A percentile compares a stretch with the other conserved stretches of the same genome.
Conservation (phyloP, 768 basidiomycete genomes). For the Hortiboletus campestris region DNA sequence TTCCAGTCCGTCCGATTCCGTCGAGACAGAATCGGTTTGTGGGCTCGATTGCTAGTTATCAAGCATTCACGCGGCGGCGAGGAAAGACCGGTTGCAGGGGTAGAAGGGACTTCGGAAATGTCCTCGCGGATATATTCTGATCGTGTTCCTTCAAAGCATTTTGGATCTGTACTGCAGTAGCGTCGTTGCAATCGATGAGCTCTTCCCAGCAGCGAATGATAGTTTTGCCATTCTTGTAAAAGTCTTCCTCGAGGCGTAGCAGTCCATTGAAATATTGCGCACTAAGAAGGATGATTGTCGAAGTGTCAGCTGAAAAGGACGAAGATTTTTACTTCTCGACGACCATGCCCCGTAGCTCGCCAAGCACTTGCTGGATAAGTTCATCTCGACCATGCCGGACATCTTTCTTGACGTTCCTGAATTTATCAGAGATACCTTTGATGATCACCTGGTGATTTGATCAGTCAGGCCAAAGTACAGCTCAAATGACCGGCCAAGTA, state of each 20-base stretch:
- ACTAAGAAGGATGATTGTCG: conserved; percentile 32
- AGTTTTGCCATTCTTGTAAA: conserved; percentile 41
- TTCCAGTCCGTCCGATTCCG: neutral
- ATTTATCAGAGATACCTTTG: conserved; percentile 44
- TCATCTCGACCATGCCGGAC: conserved; percentile 43
- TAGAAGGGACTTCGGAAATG: conserved; percentile 48
- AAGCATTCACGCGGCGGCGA: conserved; percentile 2
- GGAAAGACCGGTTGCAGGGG: conserved; percentile 22
- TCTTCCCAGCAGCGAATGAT: conserved; percentile 43
- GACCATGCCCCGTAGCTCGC: conserved; percentile 44
- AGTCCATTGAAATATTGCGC: conserved; percentile 50
- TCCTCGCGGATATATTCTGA: conserved; percentile 46
- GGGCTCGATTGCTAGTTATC: neutral
- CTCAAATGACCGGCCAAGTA: conserved; percentile 9
- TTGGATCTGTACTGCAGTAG: conserved; percentile 35
- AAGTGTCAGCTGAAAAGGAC: neutral
- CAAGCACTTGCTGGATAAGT: conserved; percentile 46
- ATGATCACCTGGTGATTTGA: conserved; percentile 43
- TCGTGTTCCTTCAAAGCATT: conserved; percentile 47
- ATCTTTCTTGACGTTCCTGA: conserved; percentile 46
- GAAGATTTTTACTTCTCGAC: conserved; percentile 22
- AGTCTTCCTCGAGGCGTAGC: conserved; percentile 55
- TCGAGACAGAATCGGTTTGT: neutral
- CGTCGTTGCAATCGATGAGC: conserved; percentile 39
- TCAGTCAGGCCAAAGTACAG: conserved; percentile 14